Evolutionary conservation across 805 yeast species (phyloP).

Genomic region (Saccharomyces eubayanus): DNA sequence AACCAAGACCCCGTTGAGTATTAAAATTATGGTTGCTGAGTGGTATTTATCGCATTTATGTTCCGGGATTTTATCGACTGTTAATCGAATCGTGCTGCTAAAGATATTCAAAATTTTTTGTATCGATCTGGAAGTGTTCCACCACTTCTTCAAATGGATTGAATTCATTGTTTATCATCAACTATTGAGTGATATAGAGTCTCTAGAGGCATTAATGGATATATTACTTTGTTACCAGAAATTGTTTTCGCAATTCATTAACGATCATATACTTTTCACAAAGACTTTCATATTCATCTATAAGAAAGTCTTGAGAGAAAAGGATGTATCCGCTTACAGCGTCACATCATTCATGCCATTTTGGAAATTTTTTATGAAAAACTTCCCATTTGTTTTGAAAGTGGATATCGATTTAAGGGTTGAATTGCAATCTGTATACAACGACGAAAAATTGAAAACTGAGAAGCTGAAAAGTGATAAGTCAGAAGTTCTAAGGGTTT

Average conservation of each 20-base stretch:
- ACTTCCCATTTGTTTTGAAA: slow-evolving; percentile 22
- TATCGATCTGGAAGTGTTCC: slow-evolving; percentile 20
- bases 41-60: slow-evolving; percentile 42
- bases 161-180: slow-evolving; percentile 29
- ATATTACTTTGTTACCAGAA: slow-evolving; percentile 24
- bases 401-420: slow-evolving; percentile 24
- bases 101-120: slow-evolving; percentile 20
- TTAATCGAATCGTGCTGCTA: slow-evolving; percentile 14
- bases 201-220: slow-evolving; percentile 24
- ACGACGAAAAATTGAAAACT: slow-evolving; percentile 22
- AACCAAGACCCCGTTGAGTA: slow-evolving; percentile 33
- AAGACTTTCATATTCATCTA: slow-evolving; percentile 27
- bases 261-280: slow-evolving; percentile 31
- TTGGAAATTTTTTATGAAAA: slow-evolving; percentile 29
- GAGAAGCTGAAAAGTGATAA: slow-evolving; percentile 18
- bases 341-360: slow-evolving; percentile 25
- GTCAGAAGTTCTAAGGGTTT: slow-evolving; percentile 9
- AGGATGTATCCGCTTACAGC: slow-evolving; percentile 17
- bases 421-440: slow-evolving; percentile 22
- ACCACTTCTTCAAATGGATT: slow-evolving; percentile 30
- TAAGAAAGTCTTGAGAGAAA: slow-evolving; percentile 16
- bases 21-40: slow-evolving; percentile 39
- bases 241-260: slow-evolving; percentile 32
- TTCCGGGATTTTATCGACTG: slow-evolving; percentile 18
- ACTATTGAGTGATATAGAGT: slow-evolving; percentile 21